Evolutionary conservation across 768 basidiomycete species (phyloP).

Genomic region (Calocera cornea): DNA sequence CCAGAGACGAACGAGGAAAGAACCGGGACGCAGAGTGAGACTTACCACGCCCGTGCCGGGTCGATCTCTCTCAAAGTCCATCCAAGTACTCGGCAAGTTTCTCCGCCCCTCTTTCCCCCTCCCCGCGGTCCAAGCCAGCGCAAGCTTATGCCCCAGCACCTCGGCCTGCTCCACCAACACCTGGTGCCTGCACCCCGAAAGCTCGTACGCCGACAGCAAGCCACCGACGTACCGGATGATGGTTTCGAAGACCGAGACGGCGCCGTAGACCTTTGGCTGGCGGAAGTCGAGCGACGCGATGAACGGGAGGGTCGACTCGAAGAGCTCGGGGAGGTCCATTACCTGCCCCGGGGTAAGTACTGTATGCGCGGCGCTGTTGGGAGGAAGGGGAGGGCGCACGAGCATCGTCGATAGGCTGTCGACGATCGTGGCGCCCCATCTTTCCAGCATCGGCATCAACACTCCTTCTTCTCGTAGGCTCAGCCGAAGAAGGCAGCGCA

Average conservation of each 20-base stretch:
- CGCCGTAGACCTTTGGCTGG: conserved; percentile 31
- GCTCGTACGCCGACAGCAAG: conserved; percentile 53
- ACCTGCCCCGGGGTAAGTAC: too few relatives aligned
- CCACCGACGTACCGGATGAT: conserved; percentile 63
- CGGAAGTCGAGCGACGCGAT: conserved; percentile 43
- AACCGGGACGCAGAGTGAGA: background rate
- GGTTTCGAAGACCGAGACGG: conserved; percentile 51
- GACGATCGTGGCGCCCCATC: conserved; percentile 48
- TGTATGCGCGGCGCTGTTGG: background rate
- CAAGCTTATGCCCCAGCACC: conserved; percentile 49
- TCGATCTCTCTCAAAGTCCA: conserved; percentile 29
- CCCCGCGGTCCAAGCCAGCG: conserved; percentile 36
- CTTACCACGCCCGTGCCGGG: conserved; percentile 25
- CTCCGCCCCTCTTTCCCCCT: background rate
- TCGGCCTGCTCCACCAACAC: conserved; percentile 47
- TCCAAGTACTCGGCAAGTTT: conserved; percentile 26
- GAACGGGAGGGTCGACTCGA: conserved; percentile 43
- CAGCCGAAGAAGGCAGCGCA: too few relatives aligned
- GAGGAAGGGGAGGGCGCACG: too few relatives aligned
- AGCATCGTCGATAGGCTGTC: conserved; percentile 51
- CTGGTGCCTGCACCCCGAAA: conserved; percentile 40
- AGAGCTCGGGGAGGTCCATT: conserved; percentile 26
- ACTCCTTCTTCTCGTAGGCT: too few relatives aligned
- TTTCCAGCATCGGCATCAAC: too few relatives aligned
- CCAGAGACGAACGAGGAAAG: too few relatives aligned